Evolutionary conservation across 2,329 filamentous ascomycete species (phyloP).

Genomic region (Escovopsis sp.): DNA sequence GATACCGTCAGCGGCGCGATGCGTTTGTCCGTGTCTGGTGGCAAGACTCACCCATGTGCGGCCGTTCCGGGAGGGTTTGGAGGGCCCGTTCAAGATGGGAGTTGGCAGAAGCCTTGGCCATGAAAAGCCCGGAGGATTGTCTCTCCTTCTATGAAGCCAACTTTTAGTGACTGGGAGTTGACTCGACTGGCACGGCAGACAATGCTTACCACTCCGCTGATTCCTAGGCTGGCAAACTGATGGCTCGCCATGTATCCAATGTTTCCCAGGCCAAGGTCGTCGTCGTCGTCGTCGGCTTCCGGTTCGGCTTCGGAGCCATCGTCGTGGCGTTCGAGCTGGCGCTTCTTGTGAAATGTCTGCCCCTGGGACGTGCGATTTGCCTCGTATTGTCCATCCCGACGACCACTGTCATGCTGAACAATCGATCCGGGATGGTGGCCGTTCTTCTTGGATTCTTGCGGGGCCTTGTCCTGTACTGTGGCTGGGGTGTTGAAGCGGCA

Average conservation of each 20-base stretch:
- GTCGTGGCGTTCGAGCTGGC: neutral
- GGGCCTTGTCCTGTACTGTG: neutral
- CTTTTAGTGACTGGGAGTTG: neutral
- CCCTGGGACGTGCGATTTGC: neutral
- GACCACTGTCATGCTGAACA: neutral
- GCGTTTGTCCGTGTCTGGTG: neutral
- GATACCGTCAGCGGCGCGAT: neutral
- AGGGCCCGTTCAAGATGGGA: constrained; percentile 13
- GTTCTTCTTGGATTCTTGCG: neutral
- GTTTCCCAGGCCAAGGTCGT: neutral
- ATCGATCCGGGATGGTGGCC: neutral
- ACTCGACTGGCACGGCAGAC: neutral
- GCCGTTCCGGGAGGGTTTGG: constrained; percentile 11
- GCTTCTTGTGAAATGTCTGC: neutral
- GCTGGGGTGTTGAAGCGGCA: constrained; percentile 13
- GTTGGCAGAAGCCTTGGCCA: constrained; percentile 9
- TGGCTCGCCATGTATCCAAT: neutral
- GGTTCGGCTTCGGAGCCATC: neutral
- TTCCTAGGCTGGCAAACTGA: constrained; percentile 1
- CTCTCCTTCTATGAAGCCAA: constrained; percentile 6
- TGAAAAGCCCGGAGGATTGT: constrained; percentile 7
- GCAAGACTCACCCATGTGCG: constrained; percentile 12
- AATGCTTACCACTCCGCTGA: neutral
- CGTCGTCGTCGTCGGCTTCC: neutral
- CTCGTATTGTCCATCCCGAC: neutral